Conservation (phyloP, 2,329 filamentous ascomycete species). For the Arthrobotrys musiformis region DNA sequence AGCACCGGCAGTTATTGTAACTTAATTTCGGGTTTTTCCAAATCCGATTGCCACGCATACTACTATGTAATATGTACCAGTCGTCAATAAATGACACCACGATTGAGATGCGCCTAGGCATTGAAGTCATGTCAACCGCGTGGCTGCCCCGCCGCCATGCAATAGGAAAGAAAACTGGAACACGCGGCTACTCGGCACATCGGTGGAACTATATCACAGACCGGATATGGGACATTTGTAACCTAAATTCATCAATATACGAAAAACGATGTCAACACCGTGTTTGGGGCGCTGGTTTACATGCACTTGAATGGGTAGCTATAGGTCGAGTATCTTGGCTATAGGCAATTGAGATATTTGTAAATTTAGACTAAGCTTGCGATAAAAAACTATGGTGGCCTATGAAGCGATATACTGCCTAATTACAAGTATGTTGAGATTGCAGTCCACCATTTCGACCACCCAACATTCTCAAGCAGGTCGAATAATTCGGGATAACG, state of each 20-base stretch:
- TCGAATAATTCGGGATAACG: slow-evolving; percentile 37
- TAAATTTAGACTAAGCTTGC: slow-evolving; percentile 5
- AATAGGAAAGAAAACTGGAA: not conserved
- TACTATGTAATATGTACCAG: too few species aligned
- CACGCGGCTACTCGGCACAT: not conserved
- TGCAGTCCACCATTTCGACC: slow-evolving; percentile 50
- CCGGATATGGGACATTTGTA: too few species aligned
- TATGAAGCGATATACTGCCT: not conserved
- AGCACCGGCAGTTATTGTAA: slow-evolving; percentile 17
- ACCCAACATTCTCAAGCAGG: slow-evolving; percentile 42
- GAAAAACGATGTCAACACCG: too few species aligned
- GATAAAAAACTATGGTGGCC: not conserved
- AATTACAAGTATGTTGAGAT: slow-evolving; percentile 28
- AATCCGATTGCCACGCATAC: not conserved
- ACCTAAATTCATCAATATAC: too few species aligned
- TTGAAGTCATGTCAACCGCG: slow-evolving; percentile 9
- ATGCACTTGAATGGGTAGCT: too few species aligned
- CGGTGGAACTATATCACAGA: not conserved
- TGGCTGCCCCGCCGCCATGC: slow-evolving; percentile 10
- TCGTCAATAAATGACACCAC: slow-evolving; percentile 22
- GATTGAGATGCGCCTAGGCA: not conserved
- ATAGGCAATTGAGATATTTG: not conserved
- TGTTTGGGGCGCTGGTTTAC: too few species aligned
- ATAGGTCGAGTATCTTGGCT: not conserved
- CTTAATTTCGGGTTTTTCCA: slow-evolving; percentile 35